Base-by-base conservation (phyloP, 441 rosid genomes). In the Erodium texanum region DNA sequence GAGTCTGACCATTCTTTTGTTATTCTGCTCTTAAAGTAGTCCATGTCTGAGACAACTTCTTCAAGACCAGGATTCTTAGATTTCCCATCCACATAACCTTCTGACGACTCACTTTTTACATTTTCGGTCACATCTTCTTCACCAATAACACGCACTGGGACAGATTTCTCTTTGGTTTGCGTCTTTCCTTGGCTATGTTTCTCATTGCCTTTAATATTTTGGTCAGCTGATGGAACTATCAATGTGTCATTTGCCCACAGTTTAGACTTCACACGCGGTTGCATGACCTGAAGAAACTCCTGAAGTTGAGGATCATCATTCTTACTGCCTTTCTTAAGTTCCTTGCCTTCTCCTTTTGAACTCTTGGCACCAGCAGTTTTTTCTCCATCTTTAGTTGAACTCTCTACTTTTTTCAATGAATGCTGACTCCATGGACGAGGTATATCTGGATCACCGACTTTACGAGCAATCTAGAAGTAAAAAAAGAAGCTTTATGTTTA, bases 361-460 rank as follows among this genome's bases (percentile, higher is more conserved):
- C 24, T 62, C 65, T 69, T 77, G 58, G 14, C 77, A 71, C 77
- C 74, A 62, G 65, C 67, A 64, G 5, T 66, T 8, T 64, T 73
- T 6, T 67, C 71, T 38, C 58, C 70, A 62, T 67, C 71, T 59
- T 81, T 82, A 24, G 73, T 69, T 58, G 11, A 68, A 65, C 76
- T 75, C 56, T 69, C 80, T 68, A 70, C 73, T 75, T 88, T 89
- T 77, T 84, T 82, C 63, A 67, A 64, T 11, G 96, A 81, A 78
- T 86, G 76, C 38, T 84, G 81, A 88, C 98, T 92, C 98, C 98
- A 92, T 0, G 98, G 96, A 61, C 84, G 85, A 73, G 97, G 96
- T 56, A 77, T 77, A 68, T 79, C 74, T 2, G 78, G 87, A 75
- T 87, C 96, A 70, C 93, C 96, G 29, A 85, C 83, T 76, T 77